Percentiles rank a stretch among this genome's conserved stretches.
These are phyloP conservation scores for Cryphonectria nitschkei DNA, from an alignment of 2,329 filamentous ascomycete species.

Conservation along the genomic window DNA sequence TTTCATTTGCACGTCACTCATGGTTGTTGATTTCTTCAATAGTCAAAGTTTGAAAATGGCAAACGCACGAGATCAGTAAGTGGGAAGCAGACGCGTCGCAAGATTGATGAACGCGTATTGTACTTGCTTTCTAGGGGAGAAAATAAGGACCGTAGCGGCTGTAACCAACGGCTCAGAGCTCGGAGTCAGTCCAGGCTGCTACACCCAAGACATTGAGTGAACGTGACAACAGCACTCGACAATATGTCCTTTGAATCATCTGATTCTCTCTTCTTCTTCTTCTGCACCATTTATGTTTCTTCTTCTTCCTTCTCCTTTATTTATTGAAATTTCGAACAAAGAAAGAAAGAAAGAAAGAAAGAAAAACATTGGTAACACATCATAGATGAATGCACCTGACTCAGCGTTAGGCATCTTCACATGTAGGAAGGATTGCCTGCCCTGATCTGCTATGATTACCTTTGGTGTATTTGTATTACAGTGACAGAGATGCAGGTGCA, in stretches of 20 bases:
- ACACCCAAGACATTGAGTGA: background rate
- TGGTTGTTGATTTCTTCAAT: slow-evolving; percentile 21
- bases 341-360: background rate
- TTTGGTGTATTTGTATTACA: background rate
- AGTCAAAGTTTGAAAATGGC: too few relatives aligned
- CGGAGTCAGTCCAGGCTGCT: background rate
- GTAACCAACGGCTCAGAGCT: background rate
- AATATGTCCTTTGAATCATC: too few relatives aligned
- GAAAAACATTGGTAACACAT: background rate
- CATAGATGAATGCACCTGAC: background rate
- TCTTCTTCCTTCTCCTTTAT: background rate
- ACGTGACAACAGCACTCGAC: background rate
- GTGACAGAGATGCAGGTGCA: background rate
- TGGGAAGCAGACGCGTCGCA: slow-evolving; percentile 7
- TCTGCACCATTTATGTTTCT: background rate
- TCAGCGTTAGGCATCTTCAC: background rate
- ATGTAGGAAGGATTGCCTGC: background rate
- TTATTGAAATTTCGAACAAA: background rate
- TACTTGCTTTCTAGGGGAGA: background rate
- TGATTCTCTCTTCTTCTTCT: background rate
- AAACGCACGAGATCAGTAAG: background rate
- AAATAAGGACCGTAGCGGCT: background rate
- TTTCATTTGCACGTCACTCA: slow-evolving; percentile 30
- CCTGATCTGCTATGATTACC: background rate
- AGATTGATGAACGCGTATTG: background rate